A percentile compares a stretch with the other conserved stretches of the same genome.
Conservation (phyloP, 192 early-diverging fungal genomes). For the Backusella australiensis region DNA sequence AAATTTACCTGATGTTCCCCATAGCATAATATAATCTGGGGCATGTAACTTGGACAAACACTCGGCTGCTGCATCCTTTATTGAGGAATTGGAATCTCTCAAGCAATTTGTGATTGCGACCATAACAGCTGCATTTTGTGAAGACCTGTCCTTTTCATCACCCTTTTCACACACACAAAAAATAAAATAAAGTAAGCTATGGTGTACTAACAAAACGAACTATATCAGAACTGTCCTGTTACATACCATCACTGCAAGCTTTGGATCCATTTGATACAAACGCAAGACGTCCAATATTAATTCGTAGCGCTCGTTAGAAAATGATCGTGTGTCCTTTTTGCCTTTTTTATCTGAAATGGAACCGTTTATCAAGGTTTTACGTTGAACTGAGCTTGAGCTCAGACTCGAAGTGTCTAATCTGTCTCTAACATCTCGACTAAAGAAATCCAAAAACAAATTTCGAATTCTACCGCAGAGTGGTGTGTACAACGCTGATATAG, state of each 20-base stretch:
- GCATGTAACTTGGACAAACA: slow-evolving; percentile 74
- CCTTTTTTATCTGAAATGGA: slow-evolving; percentile 42
- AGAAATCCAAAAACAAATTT: slow-evolving; percentile 59
- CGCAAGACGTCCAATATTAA: slow-evolving; percentile 72
- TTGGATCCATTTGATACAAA: slow-evolving; percentile 70
- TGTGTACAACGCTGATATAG: slow-evolving; percentile 48
- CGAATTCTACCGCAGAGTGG: slow-evolving; percentile 59
- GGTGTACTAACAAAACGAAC: neutral
- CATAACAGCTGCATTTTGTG: slow-evolving; percentile 74
- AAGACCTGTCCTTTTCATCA: slow-evolving; percentile 56
- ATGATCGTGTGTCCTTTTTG: slow-evolving; percentile 41
- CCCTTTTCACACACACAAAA: slow-evolving; percentile 34
- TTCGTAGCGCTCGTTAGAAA: slow-evolving; percentile 72
- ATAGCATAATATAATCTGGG: slow-evolving; percentile 65
- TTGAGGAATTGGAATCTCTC: slow-evolving; percentile 63
- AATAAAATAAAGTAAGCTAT: neutral
- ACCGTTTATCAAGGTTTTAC: slow-evolving; percentile 34
- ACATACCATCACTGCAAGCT: slow-evolving; percentile 67
- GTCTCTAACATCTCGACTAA: slow-evolving; percentile 33
- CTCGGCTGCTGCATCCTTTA: slow-evolving; percentile 68
- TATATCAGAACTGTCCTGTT: neutral
- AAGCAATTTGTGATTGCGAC: slow-evolving; percentile 70
- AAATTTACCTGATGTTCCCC: slow-evolving; percentile 71
- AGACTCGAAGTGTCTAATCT: neutral
- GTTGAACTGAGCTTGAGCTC: neutral